Base-by-base conservation (phyloP, 163 green algal species). In the Scenedesmus sp. region DNA sequence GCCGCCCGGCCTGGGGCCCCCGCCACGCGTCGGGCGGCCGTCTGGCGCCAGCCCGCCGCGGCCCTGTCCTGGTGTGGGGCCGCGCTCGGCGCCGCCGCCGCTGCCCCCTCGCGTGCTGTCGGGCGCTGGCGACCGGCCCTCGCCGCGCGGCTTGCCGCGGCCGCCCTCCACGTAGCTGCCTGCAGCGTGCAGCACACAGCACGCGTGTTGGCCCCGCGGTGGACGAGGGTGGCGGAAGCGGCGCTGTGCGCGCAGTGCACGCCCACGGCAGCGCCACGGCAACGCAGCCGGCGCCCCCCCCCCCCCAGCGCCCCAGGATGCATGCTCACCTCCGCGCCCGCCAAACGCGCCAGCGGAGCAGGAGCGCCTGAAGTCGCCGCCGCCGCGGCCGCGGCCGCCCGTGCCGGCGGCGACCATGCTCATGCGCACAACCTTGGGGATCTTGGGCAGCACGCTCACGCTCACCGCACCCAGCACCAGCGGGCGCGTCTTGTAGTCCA, bases 391-490 rank as follows among this genome's bases (percentile, higher is more conserved):
- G 24, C 60, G 31, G 15, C 31, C 31, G 31, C 60, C 36, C 62
- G 36, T 22, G 56, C n/a, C 10, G 33, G 33, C 47, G 47, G 47
- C 36, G 33, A 18, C 44, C 20, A 28, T 44, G 58, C 58, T 11
- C 54, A 76, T 26, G 34, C 69, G 69, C 54, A 58, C 53, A 4
- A 60, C 36, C 53, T 63, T 66, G 33, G 69, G 69, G 33, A 77
- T 42, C 36, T 77, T 77, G 3, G 69, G 48, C 53, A 77, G 69
- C 44, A 77, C 69, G 13, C 34, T 44, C 0, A 39, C 69, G 3
- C 11, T 24, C 22, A 44, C n/a, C 10, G 22, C 47, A n/a, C 22
- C 33, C 2, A 77, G 2, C 0, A 66, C 10, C 48, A 65, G 28
- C 29, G 33, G 14, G 15, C 18, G 14, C 66, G 63, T 75, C 26